A percentile compares a stretch with the other conserved stretches of the same genome.
These are phyloP conservation scores for Pleurotus sapidus DNA, from an alignment of 768 basidiomycete species.

Conservation along the genomic window DNA sequence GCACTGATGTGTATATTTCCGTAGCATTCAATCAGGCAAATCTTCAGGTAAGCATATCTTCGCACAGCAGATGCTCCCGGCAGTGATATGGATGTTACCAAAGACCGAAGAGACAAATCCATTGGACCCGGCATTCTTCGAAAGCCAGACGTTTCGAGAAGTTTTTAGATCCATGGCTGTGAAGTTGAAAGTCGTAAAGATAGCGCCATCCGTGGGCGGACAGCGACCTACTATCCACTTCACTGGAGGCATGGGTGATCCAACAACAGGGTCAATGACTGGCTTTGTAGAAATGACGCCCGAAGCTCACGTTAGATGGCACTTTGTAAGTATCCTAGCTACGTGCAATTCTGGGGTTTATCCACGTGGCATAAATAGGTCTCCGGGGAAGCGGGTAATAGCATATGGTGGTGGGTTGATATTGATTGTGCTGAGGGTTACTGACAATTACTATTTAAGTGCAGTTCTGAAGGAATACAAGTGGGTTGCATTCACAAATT, in stretches of 20 bases:
- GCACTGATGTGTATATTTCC: neutral
- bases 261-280: slow-evolving; percentile 39
- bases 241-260: slow-evolving; percentile 46
- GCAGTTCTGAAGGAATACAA: slow-evolving; percentile 10
- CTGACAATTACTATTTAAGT: neutral
- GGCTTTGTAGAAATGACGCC: slow-evolving; percentile 56
- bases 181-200: slow-evolving; percentile 38
- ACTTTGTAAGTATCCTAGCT: slow-evolving; percentile 47
- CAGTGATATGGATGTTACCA: neutral
- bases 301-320: slow-evolving; percentile 59
- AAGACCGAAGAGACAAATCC: slow-evolving; percentile 26
- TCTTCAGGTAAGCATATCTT: neutral
- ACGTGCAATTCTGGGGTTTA: slow-evolving; percentile 7
- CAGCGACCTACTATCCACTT: slow-evolving; percentile 53
- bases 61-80: too few relatives aligned
- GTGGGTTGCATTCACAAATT: neutral
- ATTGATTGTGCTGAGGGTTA: neutral
- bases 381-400: slow-evolving; percentile 48
- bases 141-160: slow-evolving; percentile 47
- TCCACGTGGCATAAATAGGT: slow-evolving; percentile 22
- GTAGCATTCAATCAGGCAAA: slow-evolving; percentile 45
- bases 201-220: slow-evolving; percentile 40
- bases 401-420: slow-evolving; percentile 53
- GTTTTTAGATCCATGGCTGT: slow-evolving; percentile 48
- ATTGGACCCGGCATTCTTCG: slow-evolving; percentile 47